phyloP scores from a whole-genome alignment of 345 rosid species.

The Arabis alpina region DNA sequence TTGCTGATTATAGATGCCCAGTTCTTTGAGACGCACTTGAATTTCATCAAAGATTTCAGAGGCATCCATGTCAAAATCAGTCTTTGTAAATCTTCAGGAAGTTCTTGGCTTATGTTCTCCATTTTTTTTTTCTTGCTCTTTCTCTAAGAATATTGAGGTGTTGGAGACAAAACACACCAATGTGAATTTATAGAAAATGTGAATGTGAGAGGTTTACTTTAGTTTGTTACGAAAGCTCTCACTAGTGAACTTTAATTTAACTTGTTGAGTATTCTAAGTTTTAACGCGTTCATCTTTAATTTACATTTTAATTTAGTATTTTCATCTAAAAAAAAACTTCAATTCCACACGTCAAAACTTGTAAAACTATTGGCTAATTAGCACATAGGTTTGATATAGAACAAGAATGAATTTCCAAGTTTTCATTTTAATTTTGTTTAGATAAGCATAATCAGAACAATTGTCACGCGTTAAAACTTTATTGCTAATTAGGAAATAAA shows the following conservation, averaged over 20 bases:
- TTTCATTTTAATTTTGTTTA: no score
- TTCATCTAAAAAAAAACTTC: no score
- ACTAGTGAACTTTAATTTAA: neutral
- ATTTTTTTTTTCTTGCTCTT: neutral
- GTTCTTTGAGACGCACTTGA: neutral
- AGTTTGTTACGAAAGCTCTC: neutral
- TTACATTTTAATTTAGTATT: no score
- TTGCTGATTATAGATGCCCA: neutral
- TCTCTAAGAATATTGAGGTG: neutral
- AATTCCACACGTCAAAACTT: no score
- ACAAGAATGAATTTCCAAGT: no score
- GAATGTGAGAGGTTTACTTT: neutral
- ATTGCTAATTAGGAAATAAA: neutral
- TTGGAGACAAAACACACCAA: neutral
- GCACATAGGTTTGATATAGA: no score
- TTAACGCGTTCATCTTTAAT: no score
- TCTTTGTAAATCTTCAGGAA: neutral
- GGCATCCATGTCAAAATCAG: neutral
- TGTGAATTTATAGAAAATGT: neutral
- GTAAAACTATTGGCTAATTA: no score
- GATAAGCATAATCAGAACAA: no score
- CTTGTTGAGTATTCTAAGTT: neutral
- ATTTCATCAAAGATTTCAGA: neutral
- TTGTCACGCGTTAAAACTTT: neutral
- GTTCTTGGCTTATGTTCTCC: neutral